Conservation (phyloP, 257 asterid species). For the Petunia axillaris region DNA sequence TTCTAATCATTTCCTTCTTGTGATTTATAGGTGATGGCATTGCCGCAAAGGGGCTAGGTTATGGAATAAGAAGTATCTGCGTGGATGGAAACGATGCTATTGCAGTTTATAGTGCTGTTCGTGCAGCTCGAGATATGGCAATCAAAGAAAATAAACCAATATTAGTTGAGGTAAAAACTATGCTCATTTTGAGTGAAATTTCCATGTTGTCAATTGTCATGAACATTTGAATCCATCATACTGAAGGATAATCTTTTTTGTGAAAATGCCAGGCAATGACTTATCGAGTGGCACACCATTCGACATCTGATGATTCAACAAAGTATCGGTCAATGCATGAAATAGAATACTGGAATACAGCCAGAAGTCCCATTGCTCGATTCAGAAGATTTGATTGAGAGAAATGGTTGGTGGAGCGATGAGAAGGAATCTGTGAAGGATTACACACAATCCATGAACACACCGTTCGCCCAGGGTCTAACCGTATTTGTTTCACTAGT, state of each 20-base stretch:
- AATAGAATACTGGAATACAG: constrained; percentile 78
- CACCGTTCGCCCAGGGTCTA: too few species aligned
- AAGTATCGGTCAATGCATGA: constrained; percentile 68
- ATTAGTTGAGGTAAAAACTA: constrained; percentile 69
- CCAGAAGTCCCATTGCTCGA: constrained; percentile 53
- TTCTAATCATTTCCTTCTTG: neutral
- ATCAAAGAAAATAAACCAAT: constrained; percentile 68
- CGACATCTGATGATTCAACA: constrained; percentile 96
- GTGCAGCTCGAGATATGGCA: constrained; percentile 79
- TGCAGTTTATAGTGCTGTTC: constrained; percentile 64
- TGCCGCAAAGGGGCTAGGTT: constrained; percentile 79
- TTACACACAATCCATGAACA: too few species aligned
- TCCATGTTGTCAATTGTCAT: neutral
- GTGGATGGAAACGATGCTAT: constrained; percentile 89
- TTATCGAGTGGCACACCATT: constrained; percentile 90
- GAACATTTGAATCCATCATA: neutral
- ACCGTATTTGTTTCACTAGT: too few species aligned
- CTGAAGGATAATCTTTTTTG: neutral
- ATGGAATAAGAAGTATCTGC: constrained; percentile 76
- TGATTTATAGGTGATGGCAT: constrained; percentile 75
- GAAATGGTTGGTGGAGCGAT: constrained; percentile 84
- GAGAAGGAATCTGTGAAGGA: constrained; percentile 43
- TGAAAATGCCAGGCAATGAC: constrained; percentile 60
- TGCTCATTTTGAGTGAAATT: too few species aligned
- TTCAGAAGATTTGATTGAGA: constrained; percentile 78